Evolutionary conservation across 1,139 yeast species (phyloP).

Genomic region (Oligophagozyma castellii): DNA sequence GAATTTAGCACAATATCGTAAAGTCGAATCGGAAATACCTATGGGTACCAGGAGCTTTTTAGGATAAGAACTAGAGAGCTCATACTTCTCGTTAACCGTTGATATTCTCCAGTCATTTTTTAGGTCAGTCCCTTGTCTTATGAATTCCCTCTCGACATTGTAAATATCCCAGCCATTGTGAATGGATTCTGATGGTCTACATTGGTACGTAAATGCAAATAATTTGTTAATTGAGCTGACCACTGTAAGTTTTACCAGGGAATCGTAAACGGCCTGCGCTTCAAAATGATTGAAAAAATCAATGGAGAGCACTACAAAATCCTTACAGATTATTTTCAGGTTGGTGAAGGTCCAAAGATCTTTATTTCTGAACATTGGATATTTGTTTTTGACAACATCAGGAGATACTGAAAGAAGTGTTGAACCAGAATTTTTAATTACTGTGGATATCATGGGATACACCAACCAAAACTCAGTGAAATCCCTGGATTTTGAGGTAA

Average conservation of each 20-base stretch:
- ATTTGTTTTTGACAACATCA: conserved; percentile 11
- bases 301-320: conserved; percentile 72
- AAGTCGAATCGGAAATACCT: conserved; percentile 63
- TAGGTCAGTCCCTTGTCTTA: conserved; percentile 42
- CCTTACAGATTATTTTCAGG: conserved; percentile 67
- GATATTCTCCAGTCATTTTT: conserved; percentile 53
- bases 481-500: conserved; percentile 28
- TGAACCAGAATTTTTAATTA: conserved; percentile 38
- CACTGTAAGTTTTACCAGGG: conserved; percentile 53
- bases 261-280: conserved; percentile 61
- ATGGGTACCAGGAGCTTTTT: conserved; percentile 51
- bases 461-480: conserved; percentile 79
- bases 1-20: conserved; percentile 72
- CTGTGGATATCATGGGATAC: conserved; percentile 69
- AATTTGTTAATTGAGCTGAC: conserved; percentile 40
- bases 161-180: conserved; percentile 64
- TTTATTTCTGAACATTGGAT: conserved; percentile 15
- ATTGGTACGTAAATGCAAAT: conserved; percentile 58
- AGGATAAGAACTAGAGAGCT: conserved; percentile 71
- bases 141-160: conserved; percentile 49
- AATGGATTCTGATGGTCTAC: conserved; percentile 32
- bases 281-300: conserved; percentile 49
- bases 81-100: conserved; percentile 46
- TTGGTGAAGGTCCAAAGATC: conserved; percentile 38
- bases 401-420: conserved; percentile 15